Base-by-base conservation (phyloP, 129 eudicot genomes). In the Pulicaria dysenterica region DNA sequence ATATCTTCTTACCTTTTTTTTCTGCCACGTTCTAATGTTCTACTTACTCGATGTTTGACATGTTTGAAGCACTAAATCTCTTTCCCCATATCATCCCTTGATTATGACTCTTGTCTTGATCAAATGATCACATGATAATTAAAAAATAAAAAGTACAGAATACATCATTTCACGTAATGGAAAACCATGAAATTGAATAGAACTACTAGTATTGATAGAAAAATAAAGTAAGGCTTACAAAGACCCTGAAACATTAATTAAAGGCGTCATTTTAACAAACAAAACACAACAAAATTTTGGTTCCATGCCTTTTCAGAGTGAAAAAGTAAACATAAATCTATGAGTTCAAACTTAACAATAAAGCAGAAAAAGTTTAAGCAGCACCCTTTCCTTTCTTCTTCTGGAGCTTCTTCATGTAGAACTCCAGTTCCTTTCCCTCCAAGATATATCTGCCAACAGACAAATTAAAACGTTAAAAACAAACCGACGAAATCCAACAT, bases 351-450 rank as follows among this genome's bases (percentile, higher is more conserved):
- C 74, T 67, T 42, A 13, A 65, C 44, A 66, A n/a, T n/a, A n/a
- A n/a, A 36, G 38, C 40, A 14, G 15, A 34, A 66, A 60, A 67
- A 45, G 8, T 58, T 65, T 79, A 83, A 64, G 82, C 83, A 70
- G 90, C 92, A 15, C 87, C 86, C 81, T 90, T 90, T 62, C 96
- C 96, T 72, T 87, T 90, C 91, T 90, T 90, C 83, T 69, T 85
- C 78, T 90, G 96, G 75, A 90, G 73, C 58, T 90, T 90, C 91
- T 87, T 90, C 96, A 81, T 77, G 86, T 90, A 90, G 74, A 90
- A 90, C 71, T 90, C 95, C 41, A 90, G 77, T 83, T 87, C 96
- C 75, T 90, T 90, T 31, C 96, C 96, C 80, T 90, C 96, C 89
- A 90, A 81, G 62, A 90, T 87, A 63, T 91, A 87, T 16, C 93